Evolutionary conservation across 2,329 filamentous ascomycete species (phyloP).

Genomic region (Fusarium circinatum): DNA sequence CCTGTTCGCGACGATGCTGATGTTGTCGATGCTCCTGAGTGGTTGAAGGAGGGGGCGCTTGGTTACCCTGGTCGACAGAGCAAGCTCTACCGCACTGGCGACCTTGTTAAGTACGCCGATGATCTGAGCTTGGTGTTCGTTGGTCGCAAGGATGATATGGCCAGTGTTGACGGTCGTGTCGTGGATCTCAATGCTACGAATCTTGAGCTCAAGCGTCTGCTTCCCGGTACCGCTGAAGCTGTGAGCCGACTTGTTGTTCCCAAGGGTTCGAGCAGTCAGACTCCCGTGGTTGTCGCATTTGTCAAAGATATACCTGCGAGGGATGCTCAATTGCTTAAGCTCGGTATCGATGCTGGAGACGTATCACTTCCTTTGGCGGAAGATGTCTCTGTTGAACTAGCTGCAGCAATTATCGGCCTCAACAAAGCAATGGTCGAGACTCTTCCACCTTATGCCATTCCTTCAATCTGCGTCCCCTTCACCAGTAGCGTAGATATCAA

Average conservation of each 20-base stretch:
- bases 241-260: slow-evolving; percentile 35
- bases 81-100: slow-evolving; percentile 40
- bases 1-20: neutral
- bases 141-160: slow-evolving; percentile 35
- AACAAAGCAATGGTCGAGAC: slow-evolving; percentile 42
- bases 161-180: slow-evolving; percentile 39
- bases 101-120: slow-evolving; percentile 42
- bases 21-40: slow-evolving; percentile 28
- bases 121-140: slow-evolving; percentile 39
- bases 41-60: slow-evolving; percentile 32
- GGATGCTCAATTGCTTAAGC: slow-evolving; percentile 13
- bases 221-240: slow-evolving; percentile 22
- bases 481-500: neutral
- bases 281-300: slow-evolving; percentile 36
- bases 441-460: slow-evolving; percentile 42
- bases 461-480: slow-evolving; percentile 37
- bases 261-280: slow-evolving; percentile 31
- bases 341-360: slow-evolving; percentile 5
- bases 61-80: slow-evolving; percentile 33
- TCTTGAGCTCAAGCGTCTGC: slow-evolving; percentile 33
- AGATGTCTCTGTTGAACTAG: slow-evolving; percentile 32
- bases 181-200: slow-evolving; percentile 41
- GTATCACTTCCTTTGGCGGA: slow-evolving; percentile 18
- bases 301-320: slow-evolving; percentile 3
- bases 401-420: slow-evolving; percentile 32